Evolutionary conservation across 306 rosid species (phyloP).

Genomic region (Quercus berberidifolia): DNA sequence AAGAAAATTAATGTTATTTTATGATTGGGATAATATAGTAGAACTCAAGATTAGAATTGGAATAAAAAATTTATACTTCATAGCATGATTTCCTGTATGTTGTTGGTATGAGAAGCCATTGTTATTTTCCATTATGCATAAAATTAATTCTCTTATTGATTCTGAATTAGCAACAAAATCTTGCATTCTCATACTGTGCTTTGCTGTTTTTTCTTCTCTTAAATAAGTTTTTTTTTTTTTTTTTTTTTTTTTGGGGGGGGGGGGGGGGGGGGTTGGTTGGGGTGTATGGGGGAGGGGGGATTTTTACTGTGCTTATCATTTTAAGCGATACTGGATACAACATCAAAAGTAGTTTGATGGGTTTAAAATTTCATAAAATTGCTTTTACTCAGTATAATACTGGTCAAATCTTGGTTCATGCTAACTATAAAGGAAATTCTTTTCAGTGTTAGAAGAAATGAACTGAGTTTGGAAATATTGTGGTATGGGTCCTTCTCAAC

Average conservation of each 20-base stretch:
- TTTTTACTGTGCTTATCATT: background rate
- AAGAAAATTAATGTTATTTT: background rate
- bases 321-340: background rate
- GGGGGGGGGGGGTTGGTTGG: too few species aligned
- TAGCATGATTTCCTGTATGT: background rate
- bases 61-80: background rate
- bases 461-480: constrained; percentile 12
- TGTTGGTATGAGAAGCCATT: background rate
- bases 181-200: background rate
- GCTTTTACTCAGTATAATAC: constrained; percentile 8
- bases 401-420: constrained; percentile 25
- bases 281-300: background rate
- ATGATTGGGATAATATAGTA: background rate
- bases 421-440: constrained; percentile 2
- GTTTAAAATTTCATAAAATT: background rate
- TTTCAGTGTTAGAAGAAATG: constrained; percentile 6
- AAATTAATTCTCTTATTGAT: background rate
- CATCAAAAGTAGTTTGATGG: background rate
- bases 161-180: background rate
- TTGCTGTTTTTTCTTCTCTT: background rate
- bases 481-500: constrained; percentile 36
- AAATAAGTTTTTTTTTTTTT: background rate
- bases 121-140: background rate
- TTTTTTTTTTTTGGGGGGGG: too few species aligned
- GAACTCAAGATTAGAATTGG: background rate